Base-by-base conservation (phyloP, 305 asterid genomes). In the Andrographis paniculata region DNA sequence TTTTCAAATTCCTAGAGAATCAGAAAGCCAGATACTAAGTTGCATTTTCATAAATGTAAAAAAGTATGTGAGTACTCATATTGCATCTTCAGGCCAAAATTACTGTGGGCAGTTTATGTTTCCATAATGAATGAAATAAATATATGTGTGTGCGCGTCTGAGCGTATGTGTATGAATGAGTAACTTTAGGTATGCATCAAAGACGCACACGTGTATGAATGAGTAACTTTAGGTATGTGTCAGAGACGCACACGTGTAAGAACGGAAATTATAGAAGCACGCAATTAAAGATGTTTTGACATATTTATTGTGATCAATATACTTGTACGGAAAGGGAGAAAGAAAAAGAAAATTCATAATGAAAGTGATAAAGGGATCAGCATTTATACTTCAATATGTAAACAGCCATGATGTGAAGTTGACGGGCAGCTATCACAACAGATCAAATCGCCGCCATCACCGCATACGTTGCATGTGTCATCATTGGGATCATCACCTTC, bases 381-480 rank as follows among this genome's bases (percentile, higher is more conserved):
- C 54, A 48, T 47, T 28, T 78, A 42, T 81, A 92, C 99, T 52
- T 81, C 54, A 66, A 81, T 79, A 56, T 56, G 67, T 71, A 92
- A 77, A 76, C 96, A 92, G 74, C 78, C 73, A 44, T 73, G 80
- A 69, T 92, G 99, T 69, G 87, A 92, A 22, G 99, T 92, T 20
- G 99, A 81, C 11, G 99, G 96, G 66, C 99, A 92, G 27, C 94
- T 60, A 60, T 87, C 96, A 41, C 96, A 92, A 60, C 96, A 87
- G 55, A 81, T 79, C 81, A 92, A 71, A 56, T 81, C 76, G 59
- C 99, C 99, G 43, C 96, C 99, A 66, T 92, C 95, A 18, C 94
- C 97, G 60, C 99, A 92, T 21, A 92, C 63, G 59, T 81, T 81
- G 66, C 99, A 92, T 7, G 86, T 92, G 74, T 87, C 99, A 45